A percentile compares a stretch with the other conserved stretches of the same genome.
Evolutionary conservation across 352 stramenopile species (phyloP).

Genomic region (Globisporangium canariense): DNA sequence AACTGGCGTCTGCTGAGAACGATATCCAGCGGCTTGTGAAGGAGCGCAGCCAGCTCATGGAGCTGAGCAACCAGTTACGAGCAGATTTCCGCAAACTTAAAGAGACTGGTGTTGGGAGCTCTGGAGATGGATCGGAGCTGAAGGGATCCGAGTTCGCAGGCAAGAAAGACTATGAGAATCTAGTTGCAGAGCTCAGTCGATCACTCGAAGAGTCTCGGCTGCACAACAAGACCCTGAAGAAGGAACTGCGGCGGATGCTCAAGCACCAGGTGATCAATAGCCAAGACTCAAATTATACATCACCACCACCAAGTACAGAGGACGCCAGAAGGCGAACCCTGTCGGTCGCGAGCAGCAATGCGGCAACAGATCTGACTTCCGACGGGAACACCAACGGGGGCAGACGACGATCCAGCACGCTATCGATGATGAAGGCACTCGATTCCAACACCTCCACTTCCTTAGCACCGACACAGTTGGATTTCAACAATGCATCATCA

Average conservation of each 20-base stretch:
- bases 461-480: not conserved
- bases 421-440: conserved; percentile 65
- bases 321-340: conserved; percentile 7
- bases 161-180: conserved; percentile 71
- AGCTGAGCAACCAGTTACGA: conserved; percentile 75
- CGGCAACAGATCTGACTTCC: not conserved
- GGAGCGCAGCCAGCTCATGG: conserved; percentile 73
- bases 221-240: conserved; percentile 84
- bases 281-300: conserved; percentile 5
- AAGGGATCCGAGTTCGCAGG: conserved; percentile 39
- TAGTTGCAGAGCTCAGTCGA: conserved; percentile 62
- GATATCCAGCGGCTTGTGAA: conserved; percentile 66
- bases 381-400: not conserved
- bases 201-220: conserved; percentile 65
- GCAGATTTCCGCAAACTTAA: conserved; percentile 51
- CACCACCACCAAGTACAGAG: not conserved
- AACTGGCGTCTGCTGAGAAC: conserved; percentile 38
- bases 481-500: not conserved
- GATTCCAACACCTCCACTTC: conserved; percentile 13
- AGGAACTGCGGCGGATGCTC: conserved; percentile 68
- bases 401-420: conserved; percentile 36
- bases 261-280: conserved; percentile 51
- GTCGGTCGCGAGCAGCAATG: conserved; percentile 21
- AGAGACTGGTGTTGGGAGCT: conserved; percentile 7
- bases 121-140: not conserved